phyloP scores from a whole-genome alignment of 805 yeast genomes.

The Huiozyma sinensis region DNA sequence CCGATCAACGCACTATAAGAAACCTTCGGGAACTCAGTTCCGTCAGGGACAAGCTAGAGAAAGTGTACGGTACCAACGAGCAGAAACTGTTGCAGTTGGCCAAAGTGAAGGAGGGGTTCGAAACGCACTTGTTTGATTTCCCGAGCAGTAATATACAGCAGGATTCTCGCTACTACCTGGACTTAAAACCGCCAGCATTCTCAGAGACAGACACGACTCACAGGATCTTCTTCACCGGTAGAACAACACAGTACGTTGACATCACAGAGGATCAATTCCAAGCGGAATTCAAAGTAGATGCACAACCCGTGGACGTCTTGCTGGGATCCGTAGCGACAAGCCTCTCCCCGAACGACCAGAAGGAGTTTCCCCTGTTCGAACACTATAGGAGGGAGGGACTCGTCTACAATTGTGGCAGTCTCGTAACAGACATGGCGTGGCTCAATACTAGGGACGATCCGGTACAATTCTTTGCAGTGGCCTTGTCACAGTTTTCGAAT shows the following conservation, averaged over 20 bases:
- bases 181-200: conserved; percentile 8
- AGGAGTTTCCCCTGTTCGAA: conserved; percentile 22
- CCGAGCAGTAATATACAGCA: conserved; percentile 24
- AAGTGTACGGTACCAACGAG: conserved; percentile 42
- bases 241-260: conserved; percentile 7
- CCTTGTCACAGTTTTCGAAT: conserved; percentile 32
- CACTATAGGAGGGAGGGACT: conserved; percentile 29
- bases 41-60: conserved; percentile 33
- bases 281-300: conserved; percentile 18
- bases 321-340: conserved; percentile 14
- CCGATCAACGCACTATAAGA: conserved; percentile 12
- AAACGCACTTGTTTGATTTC: conserved; percentile 35
- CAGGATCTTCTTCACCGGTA: background rate
- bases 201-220: background rate
- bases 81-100: conserved; percentile 33
- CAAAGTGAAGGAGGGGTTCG: conserved; percentile 41
- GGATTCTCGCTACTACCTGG: conserved; percentile 15
- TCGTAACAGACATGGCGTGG: conserved; percentile 48
- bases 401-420: conserved; percentile 40
- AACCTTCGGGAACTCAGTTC: conserved; percentile 27
- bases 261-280: conserved; percentile 18
- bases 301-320: conserved; percentile 8
- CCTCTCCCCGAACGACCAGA: conserved; percentile 11
- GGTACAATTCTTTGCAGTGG: conserved; percentile 39
- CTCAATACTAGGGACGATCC: conserved; percentile 15